Evolutionary conservation across 441 rosid species (phyloP).

Genomic region (Erysimum pusillum): DNA sequence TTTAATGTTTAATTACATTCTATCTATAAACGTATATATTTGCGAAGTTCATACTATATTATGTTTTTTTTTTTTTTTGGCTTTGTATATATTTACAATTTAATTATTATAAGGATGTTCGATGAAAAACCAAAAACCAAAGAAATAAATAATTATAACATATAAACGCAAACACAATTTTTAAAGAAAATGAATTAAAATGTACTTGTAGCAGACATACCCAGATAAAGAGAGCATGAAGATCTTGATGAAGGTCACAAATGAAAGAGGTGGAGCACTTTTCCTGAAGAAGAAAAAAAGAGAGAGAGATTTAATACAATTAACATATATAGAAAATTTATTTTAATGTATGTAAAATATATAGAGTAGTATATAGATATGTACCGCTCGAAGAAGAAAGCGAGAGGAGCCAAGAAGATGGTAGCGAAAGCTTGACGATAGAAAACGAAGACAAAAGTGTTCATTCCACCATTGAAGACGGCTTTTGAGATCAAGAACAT

Average conservation of each 20-base stretch:
- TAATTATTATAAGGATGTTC: no score
- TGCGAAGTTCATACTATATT: no score
- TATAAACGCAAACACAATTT: no score
- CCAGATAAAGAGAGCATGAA: conserved; percentile 77
- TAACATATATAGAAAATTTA: not conserved
- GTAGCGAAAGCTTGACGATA: conserved; percentile 88
- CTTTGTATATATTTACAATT: no score
- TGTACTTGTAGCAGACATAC: conserved; percentile 49
- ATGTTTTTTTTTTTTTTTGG: no score
- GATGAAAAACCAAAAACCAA: no score
- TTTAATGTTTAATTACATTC: no score
- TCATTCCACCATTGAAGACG: conserved; percentile 85
- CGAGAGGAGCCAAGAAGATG: conserved; percentile 72
- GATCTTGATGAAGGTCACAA: conserved; percentile 73
- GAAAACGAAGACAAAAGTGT: conserved; percentile 81
- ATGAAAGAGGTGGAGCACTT: conserved; percentile 70
- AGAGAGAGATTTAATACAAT: not conserved
- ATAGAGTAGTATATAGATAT: not conserved
- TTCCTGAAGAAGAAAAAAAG: conserved; percentile 25
- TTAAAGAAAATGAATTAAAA: not conserved
- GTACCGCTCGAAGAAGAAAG: conserved; percentile 76
- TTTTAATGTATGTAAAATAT: not conserved
- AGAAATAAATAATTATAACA: no score
- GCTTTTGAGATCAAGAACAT: conserved; percentile 95
- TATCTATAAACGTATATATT: no score